These are phyloP conservation scores for Hortaea sp. DNA, from an alignment of 2,329 filamentous ascomycete species.

Conservation along the genomic window DNA sequence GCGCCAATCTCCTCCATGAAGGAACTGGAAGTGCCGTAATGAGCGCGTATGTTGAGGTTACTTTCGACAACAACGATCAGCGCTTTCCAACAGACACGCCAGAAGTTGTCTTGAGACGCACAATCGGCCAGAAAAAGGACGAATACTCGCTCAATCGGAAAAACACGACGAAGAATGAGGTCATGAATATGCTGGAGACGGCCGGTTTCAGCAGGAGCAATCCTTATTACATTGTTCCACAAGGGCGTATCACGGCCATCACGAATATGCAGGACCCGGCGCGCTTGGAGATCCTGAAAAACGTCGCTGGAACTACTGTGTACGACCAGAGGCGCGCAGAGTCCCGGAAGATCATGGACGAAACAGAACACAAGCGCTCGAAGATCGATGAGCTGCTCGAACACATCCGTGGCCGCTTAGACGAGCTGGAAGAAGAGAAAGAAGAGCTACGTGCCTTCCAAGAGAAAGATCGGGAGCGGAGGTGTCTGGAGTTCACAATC, in stretches of 20 bases:
- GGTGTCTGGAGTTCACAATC: constrained; percentile 90
- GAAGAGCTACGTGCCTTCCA: constrained; percentile 90
- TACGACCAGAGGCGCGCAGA: constrained; percentile 89
- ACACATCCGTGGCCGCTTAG: constrained; percentile 82
- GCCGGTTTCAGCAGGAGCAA: constrained; percentile 96
- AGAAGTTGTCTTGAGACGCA: constrained; percentile 82
- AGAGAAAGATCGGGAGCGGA: constrained; percentile 83
- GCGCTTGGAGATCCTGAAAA: constrained; percentile 80
- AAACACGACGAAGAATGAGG: constrained; percentile 86
- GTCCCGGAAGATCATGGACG: constrained; percentile 91
- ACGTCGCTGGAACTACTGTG: constrained; percentile 95
- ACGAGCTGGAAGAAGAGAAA: constrained; percentile 91
- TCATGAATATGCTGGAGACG: constrained; percentile 89
- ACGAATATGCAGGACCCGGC: constrained; percentile 99
- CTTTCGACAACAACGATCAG: constrained; percentile 95
- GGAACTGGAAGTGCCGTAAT: constrained; percentile 95
- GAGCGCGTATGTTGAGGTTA: constrained; percentile 98
- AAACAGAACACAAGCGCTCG: constrained; percentile 85
- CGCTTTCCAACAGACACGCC: constrained; percentile 89
- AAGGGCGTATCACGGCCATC: constrained; percentile 87
- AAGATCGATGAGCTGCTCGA: constrained; percentile 90
- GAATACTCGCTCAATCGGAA: constrained; percentile 97
- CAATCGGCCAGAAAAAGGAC: constrained; percentile 95
- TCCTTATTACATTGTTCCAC: constrained; percentile 97
- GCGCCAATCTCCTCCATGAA: constrained; percentile 92